Conservation (phyloP, 1,284 basidiomycete species). For the Trametes polyzona region DNA sequence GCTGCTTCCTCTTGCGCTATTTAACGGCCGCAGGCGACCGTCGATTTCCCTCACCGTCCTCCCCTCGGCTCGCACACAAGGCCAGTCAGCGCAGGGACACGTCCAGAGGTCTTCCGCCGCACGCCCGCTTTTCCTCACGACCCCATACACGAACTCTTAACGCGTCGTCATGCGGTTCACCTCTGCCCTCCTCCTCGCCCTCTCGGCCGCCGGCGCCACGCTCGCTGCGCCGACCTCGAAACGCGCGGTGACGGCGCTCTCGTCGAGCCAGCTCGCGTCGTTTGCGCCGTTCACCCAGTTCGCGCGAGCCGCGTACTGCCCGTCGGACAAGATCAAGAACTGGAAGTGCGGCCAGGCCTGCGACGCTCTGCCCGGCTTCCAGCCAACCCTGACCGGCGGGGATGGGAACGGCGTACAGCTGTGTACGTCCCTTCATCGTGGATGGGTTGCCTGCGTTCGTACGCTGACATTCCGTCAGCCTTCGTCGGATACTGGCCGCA, state of each 20-base stretch:
- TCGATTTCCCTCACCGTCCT: background rate
- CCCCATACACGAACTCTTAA: background rate
- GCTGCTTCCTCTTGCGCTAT: background rate
- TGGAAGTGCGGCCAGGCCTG: slow-evolving; percentile 55
- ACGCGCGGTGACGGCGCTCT: slow-evolving; percentile 37
- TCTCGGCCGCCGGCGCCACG: slow-evolving; percentile 5
- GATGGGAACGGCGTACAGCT: slow-evolving; percentile 50
- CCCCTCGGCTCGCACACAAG: slow-evolving; percentile 4
- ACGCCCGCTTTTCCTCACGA: background rate
- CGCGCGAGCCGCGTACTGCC: slow-evolving; percentile 57
- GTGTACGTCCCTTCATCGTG: slow-evolving; percentile 39
- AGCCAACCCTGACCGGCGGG: slow-evolving; percentile 48
- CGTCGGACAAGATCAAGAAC: slow-evolving; percentile 39
- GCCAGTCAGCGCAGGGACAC: background rate
- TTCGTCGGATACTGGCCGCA: slow-evolving; percentile 52
- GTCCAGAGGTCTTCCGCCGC: background rate
- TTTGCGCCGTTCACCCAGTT: slow-evolving; percentile 53
- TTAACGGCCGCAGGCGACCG: slow-evolving; percentile 17
- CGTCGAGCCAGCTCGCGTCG: slow-evolving; percentile 38
- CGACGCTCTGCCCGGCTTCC: slow-evolving; percentile 46
- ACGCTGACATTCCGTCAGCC: slow-evolving; percentile 29
- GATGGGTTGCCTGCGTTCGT: background rate
- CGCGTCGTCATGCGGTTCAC: slow-evolving; percentile 17
- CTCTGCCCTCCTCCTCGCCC: slow-evolving; percentile 2
- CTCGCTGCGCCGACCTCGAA: slow-evolving; percentile 19